These are phyloP conservation scores for Astraeus odoratus DNA, from an alignment of 768 basidiomycete species.

Conservation along the genomic window DNA sequence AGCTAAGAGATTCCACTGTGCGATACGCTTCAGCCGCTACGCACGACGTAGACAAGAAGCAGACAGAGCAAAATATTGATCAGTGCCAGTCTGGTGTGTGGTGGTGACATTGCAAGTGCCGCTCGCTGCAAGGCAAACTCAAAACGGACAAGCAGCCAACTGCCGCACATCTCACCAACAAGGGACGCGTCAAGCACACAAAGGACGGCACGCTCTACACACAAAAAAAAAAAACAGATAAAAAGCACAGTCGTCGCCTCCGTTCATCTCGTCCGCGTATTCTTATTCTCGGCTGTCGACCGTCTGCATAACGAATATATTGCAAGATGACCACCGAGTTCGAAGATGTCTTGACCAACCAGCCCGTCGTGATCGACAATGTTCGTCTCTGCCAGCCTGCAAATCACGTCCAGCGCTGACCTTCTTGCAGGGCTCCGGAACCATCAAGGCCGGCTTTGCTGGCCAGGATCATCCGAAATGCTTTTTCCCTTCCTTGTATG, in stretches of 20 bases:
- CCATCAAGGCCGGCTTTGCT: conserved; percentile 98
- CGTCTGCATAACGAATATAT: conserved; percentile 1
- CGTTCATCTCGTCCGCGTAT: not conserved
- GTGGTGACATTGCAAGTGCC: conserved; percentile 14
- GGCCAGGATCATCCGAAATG: conserved; percentile 99
- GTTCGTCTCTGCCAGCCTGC: conserved; percentile 38
- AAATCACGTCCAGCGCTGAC: conserved; percentile 20
- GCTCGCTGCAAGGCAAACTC: conserved; percentile 12
- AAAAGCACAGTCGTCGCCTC: not conserved
- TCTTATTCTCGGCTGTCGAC: not conserved
- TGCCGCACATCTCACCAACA: too few species aligned
- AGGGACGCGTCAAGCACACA: conserved; percentile 1
- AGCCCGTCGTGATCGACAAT: conserved; percentile 99
- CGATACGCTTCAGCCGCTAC: conserved; percentile 12
- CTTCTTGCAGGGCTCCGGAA: conserved; percentile 81
- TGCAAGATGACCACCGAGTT: conserved; percentile 72
- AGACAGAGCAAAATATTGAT: conserved; percentile 16
- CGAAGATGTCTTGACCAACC: conserved; percentile 94
- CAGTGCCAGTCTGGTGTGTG: conserved; percentile 5
- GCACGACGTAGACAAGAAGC: conserved; percentile 19
- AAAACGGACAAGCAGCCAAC: too few species aligned
- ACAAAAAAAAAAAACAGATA: not conserved
- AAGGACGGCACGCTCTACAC: too few species aligned
- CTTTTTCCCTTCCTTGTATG: conserved; percentile 98
- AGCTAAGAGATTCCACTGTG: conserved; percentile 7